These are phyloP conservation scores for Aphanomyces euteiches DNA, from an alignment of 352 stramenopile genomes.

Conservation along the genomic window DNA sequence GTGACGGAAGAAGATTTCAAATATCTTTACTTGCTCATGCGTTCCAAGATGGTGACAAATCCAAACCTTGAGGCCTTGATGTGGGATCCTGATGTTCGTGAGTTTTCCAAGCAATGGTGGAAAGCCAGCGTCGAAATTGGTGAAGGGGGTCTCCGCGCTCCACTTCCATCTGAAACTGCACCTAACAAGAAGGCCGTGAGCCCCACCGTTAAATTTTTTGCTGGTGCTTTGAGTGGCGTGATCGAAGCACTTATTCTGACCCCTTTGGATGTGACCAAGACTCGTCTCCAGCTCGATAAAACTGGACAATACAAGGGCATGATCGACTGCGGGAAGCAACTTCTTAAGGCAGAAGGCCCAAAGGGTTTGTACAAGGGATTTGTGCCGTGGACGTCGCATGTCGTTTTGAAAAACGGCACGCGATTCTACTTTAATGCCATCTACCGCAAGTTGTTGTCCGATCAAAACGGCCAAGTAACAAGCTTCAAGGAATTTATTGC, in stretches of 20 bases:
- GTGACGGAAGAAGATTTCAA: constrained; percentile 80
- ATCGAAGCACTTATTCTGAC: constrained; percentile 83
- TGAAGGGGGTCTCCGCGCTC: constrained; percentile 62
- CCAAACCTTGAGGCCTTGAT: constrained; percentile 70
- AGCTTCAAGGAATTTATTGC: constrained; percentile 81
- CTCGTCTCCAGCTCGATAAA: constrained; percentile 85
- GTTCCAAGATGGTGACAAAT: constrained; percentile 68
- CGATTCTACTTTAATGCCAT: constrained; percentile 88
- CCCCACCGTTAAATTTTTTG: constrained; percentile 71
- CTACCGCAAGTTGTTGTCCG: constrained; percentile 67
- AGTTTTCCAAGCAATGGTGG: constrained; percentile 84
- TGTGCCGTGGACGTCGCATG: constrained; percentile 84
- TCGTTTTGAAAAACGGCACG: constrained; percentile 88
- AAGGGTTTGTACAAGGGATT: constrained; percentile 86
- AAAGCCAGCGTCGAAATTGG: constrained; percentile 79
- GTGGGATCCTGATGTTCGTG: constrained; percentile 78
- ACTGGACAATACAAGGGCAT: constrained; percentile 82
- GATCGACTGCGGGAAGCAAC: constrained; percentile 78
- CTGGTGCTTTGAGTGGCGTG: constrained; percentile 77
- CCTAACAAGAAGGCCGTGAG: constrained; percentile 55
- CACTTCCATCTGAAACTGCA: constrained; percentile 48
- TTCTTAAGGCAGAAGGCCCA: constrained; percentile 68
- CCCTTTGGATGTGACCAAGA: constrained; percentile 87
- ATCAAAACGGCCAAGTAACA: constrained; percentile 78
- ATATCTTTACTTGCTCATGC: constrained; percentile 71